Evolutionary conservation across 257 asterid species (phyloP).

Genomic region (Salvia rosmarinus): DNA sequence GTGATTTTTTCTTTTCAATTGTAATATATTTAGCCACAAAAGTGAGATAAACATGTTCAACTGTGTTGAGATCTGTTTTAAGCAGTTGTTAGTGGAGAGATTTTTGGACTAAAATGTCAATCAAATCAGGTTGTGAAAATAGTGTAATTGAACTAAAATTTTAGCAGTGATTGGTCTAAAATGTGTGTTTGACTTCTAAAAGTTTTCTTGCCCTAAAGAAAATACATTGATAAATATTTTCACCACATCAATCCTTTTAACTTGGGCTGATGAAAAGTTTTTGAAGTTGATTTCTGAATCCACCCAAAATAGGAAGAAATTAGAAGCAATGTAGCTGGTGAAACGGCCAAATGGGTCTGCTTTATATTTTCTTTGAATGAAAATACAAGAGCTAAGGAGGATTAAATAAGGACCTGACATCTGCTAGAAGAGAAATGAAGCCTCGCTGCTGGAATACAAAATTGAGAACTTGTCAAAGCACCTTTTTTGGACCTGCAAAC

Average conservation of each 20-base stretch:
- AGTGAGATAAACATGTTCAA: slow-evolving; percentile 9
- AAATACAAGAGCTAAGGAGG: too few relatives aligned
- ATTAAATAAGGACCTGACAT: background rate
- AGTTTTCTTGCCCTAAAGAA: too few relatives aligned
- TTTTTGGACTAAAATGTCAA: background rate
- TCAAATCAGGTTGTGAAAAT: background rate
- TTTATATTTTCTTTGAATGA: slow-evolving; percentile 4
- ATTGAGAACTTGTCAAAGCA: background rate
- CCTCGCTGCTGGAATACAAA: background rate
- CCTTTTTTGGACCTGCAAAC: slow-evolving; percentile 6
- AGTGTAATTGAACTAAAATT: background rate
- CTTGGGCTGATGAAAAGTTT: slow-evolving; percentile 5
- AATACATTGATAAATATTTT: background rate
- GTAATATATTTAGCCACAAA: slow-evolving; percentile 3
- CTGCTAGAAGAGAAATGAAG: slow-evolving; percentile 9
- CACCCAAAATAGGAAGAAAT: background rate
- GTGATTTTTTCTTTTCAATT: background rate
- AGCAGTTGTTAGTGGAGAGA: slow-evolving; percentile 16
- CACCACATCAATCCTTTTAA: background rate
- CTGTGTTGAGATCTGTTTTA: slow-evolving; percentile 5
- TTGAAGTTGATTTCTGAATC: slow-evolving; percentile 1
- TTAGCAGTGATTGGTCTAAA: background rate
- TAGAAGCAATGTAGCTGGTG: background rate
- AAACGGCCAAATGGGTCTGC: background rate
- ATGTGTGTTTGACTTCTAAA: slow-evolving; percentile 5